These are phyloP conservation scores for Penicillium sp. DNA, from an alignment of 2,329 filamentous ascomycete genomes.

Conservation along the genomic window DNA sequence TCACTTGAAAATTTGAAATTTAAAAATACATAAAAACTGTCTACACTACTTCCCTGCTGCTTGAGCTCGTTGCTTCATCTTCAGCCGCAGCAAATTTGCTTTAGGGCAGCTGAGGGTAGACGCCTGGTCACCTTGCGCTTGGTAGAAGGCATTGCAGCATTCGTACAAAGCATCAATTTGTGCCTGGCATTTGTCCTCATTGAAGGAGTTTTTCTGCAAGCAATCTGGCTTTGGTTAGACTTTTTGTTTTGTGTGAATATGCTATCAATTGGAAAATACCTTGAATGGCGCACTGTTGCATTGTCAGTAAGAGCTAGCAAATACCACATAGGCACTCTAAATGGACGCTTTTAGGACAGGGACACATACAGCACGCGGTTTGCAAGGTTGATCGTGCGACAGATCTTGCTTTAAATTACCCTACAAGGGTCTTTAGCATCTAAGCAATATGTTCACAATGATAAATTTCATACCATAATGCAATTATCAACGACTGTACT, in stretches of 20 bases:
- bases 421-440: constrained; percentile 22
- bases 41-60: constrained; percentile 19
- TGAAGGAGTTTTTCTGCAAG: constrained; percentile 77
- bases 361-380: constrained; percentile 72
- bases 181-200: constrained; percentile 77
- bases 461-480: constrained; percentile 13
- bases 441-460: not conserved
- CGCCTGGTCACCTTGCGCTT: constrained; percentile 72
- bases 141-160: constrained; percentile 89
- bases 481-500: constrained; percentile 1
- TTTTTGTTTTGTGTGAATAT: not conserved
- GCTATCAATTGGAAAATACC: constrained; percentile 51
- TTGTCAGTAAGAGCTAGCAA: constrained; percentile 20
- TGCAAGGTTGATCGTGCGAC: constrained; percentile 74
- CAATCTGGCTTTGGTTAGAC: constrained; percentile 60
- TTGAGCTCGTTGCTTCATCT: constrained; percentile 73
- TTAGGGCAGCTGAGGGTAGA: constrained; percentile 83
- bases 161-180: constrained; percentile 85
- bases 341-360: not conserved
- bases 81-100: constrained; percentile 72
- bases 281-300: constrained; percentile 81
- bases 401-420: constrained; percentile 65
- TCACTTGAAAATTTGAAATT: constrained; percentile 1
- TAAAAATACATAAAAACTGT: not conserved
- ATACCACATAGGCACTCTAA: not conserved